Conservation (phyloP, 140 eudicot genomes). For the Bidens hawaiensis region DNA sequence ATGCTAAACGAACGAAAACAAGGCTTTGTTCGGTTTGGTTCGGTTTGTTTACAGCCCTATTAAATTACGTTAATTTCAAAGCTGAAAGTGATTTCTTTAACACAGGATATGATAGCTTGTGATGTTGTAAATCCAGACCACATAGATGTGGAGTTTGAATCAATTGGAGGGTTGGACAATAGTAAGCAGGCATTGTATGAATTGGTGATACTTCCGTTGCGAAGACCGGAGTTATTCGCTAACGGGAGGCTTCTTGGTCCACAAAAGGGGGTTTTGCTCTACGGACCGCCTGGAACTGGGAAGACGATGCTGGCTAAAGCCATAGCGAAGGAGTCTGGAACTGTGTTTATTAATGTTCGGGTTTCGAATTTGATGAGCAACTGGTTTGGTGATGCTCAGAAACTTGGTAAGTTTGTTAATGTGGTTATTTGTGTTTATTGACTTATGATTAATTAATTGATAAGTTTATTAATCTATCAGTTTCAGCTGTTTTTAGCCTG, state of each 20-base stretch:
- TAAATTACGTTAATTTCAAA: too few relatives aligned
- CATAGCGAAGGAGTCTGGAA: conserved; percentile 91
- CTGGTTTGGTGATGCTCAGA: conserved; percentile 94
- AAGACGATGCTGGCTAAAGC: conserved; percentile 95
- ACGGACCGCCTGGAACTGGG: conserved; percentile 91
- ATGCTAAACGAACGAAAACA: too few relatives aligned
- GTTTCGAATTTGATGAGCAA: conserved; percentile 85
- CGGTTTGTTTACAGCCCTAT: too few relatives aligned
- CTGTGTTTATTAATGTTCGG: conserved; percentile 82
- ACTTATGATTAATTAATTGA: too few relatives aligned
- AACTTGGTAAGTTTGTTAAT: conserved; percentile 67
- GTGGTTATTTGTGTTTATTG: too few relatives aligned
- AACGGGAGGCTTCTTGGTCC: conserved; percentile 77
- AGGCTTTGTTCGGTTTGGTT: too few relatives aligned
- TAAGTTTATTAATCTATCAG: too few relatives aligned
- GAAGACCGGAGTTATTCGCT: conserved; percentile 70
- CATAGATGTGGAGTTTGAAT: conserved; percentile 67
- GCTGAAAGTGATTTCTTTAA: not conserved
- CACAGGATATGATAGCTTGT: conserved; percentile 75
- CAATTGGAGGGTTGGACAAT: conserved; percentile 75
- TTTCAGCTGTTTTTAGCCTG: conserved; percentile 83
- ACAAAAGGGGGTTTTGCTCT: conserved; percentile 76
- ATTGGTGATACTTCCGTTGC: conserved; percentile 69
- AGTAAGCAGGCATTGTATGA: conserved; percentile 63
- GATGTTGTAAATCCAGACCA: conserved; percentile 87